Evolutionary conservation across 2,329 filamentous ascomycete genomes (phyloP), one percentile per base, ranked within the genome.

Genomic region (Zymoseptoria crescenta): DNA sequence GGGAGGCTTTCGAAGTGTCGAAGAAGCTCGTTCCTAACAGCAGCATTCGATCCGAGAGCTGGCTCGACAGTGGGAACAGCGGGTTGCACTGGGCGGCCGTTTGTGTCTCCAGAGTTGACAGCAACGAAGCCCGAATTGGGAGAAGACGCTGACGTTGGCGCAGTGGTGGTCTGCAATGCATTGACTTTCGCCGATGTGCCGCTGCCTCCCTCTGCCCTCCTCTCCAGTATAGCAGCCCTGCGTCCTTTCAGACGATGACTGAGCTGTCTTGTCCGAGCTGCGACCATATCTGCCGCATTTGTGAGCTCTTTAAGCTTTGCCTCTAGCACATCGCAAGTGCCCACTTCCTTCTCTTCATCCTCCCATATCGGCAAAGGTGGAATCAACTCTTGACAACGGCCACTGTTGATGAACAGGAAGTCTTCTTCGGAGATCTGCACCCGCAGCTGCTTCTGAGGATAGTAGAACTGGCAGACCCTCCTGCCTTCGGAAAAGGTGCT

Each of bases 381-480:
- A 19, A 91, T 90, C 74, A 91, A 83, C 70, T 90, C 87, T 73
- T 95, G 89, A 9, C 92, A 83, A 64, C 89, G 88, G 28, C 91
- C 90, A 48, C 88, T 92, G 57, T 86, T 85, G 65, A 96, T 92
- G 64, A 96, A 77, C 49, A 91, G 82, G 80, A 87, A 96, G 71
- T 96, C 91, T 71, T 95, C 90, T 72, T 95, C 90, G 19, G 85
- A 86, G 62, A 96, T 93, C 75, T 96, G 89, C 8, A 95, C 87
- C 53, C 88, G 83, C 64, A 87, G 82, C 61, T 91, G 88, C 70
- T 91, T 91, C 64, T 90, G 86, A 29, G 72, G 71, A 54, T 73
- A 74, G 69, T 86, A 85, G 73, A 96, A 94, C 63, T 90, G 88
- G 70, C 91, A 95, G 56, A 87, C 85, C 52, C 87, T 83, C 56